Conservation (phyloP, 2,329 filamentous ascomycete species). For the Lachnellula occidentalis region DNA sequence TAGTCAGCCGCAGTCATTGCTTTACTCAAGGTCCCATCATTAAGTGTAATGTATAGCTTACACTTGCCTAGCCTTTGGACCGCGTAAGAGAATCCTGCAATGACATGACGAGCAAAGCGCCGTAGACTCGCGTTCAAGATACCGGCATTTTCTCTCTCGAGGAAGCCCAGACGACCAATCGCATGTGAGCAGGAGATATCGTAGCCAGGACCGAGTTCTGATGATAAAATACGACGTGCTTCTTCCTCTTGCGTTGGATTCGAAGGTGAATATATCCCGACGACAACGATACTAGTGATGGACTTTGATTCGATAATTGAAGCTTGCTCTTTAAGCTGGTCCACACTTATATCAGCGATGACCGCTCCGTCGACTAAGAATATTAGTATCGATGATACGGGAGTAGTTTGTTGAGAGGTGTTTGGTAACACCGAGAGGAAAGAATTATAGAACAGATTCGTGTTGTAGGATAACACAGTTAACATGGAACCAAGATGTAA, state of each 20-base stretch:
- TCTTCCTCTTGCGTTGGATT: constrained; percentile 49
- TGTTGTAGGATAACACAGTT: not conserved
- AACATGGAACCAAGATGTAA: not conserved
- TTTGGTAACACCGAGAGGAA: not conserved
- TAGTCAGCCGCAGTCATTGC: constrained; percentile 47
- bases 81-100: constrained; percentile 49
- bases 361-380: constrained; percentile 24
- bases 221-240: constrained; percentile 40
- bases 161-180: constrained; percentile 41
- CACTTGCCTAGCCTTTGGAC: constrained; percentile 45
- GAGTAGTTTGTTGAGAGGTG: constrained; percentile 1
- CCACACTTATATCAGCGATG: constrained; percentile 18
- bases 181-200: constrained; percentile 47
- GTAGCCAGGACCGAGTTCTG: constrained; percentile 34
- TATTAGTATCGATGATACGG: not conserved
- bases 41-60: constrained; percentile 51
- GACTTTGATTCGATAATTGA: constrained; percentile 26
- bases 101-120: constrained; percentile 50
- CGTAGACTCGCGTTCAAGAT: constrained; percentile 60
- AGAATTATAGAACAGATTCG: not conserved
- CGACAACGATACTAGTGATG: constrained; percentile 46
- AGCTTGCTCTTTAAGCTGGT: constrained; percentile 28
- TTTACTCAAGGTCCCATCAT: constrained; percentile 56
- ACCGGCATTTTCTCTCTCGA: constrained; percentile 60
- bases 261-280: constrained; percentile 53